phyloP scores from a whole-genome alignment of 352 stramenopile species.

The Pythium folliculosum region DNA sequence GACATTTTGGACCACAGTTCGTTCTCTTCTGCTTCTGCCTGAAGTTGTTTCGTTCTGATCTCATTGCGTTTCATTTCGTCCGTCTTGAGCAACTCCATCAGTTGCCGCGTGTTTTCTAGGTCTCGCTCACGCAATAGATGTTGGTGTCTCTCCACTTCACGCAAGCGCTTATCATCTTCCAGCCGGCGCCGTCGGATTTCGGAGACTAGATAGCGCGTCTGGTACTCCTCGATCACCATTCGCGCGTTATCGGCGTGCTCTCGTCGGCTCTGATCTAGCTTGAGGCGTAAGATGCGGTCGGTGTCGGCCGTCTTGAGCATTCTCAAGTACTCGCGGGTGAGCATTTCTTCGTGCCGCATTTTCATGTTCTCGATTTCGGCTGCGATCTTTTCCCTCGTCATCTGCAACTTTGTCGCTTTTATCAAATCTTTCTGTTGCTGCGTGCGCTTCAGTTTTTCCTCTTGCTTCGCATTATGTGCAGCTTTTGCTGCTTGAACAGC shows the following conservation, averaged over 20 bases:
- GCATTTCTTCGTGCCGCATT: conserved; percentile 50
- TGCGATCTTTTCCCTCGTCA: conserved; percentile 35
- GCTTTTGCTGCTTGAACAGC: conserved; percentile 36
- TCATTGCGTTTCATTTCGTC: conserved; percentile 35
- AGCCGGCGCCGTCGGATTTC: conserved; percentile 41
- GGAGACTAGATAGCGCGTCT: conserved; percentile 50
- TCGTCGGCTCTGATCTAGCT: conserved; percentile 31
- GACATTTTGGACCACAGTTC: conserved; percentile 34
- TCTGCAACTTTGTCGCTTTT: conserved; percentile 26
- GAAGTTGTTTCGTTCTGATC: conserved; percentile 30
- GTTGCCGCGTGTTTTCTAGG: conserved; percentile 34
- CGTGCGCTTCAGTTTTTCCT: conserved; percentile 22
- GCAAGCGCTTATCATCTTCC: conserved; percentile 30
- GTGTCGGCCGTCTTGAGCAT: conserved; percentile 35
- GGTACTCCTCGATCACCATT: conserved; percentile 66
- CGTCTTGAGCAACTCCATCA: conserved; percentile 30
- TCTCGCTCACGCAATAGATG: conserved; percentile 35
- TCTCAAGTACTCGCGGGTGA: conserved; percentile 52
- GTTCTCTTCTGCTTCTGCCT: conserved; percentile 30
- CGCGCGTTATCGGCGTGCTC: conserved; percentile 48
- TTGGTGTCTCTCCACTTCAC: conserved; percentile 43
- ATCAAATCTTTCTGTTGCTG: conserved; percentile 3
- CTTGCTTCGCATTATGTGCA: conserved; percentile 24
- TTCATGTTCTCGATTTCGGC: conserved; percentile 33
- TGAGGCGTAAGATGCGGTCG: conserved; percentile 37